Evolutionary conservation across 805 yeast genomes (phyloP).

Genomic region (Kuraishia hungarica): DNA sequence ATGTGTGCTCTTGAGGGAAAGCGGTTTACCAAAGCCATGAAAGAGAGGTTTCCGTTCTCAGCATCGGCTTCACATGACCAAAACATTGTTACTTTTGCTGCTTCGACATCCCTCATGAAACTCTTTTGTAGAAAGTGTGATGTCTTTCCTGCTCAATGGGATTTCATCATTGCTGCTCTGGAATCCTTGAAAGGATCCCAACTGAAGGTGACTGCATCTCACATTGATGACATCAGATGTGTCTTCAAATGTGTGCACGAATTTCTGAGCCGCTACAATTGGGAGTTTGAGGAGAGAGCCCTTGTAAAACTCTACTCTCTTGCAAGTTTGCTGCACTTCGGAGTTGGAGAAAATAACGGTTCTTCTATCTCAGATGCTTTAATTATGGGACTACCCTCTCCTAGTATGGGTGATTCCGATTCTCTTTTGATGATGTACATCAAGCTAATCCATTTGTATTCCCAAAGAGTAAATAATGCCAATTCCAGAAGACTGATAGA

Average conservation of each 20-base stretch:
- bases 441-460: conserved; percentile 17
- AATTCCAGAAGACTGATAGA: conserved; percentile 17
- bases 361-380: neutral
- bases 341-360: neutral
- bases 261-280: conserved; percentile 14
- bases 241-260: conserved; percentile 13
- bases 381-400: conserved; percentile 7
- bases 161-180: conserved; percentile 15
- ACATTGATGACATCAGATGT: conserved; percentile 7
- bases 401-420: conserved; percentile 11
- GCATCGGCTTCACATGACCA: conserved; percentile 3
- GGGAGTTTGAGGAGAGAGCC: conserved; percentile 23
- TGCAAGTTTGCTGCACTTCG: conserved; percentile 7
- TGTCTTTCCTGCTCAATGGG: conserved; percentile 21
- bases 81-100: conserved; percentile 11
- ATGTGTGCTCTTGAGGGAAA: conserved; percentile 18
- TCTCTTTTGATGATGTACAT: conserved; percentile 23
- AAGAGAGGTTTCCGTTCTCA: neutral
- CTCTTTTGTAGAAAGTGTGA: conserved; percentile 6
- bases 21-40: conserved; percentile 10
- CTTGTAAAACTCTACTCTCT: conserved; percentile 9
- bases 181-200: conserved; percentile 6
- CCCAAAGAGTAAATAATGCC: conserved; percentile 9
- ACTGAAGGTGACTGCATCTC: neutral
- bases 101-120: conserved; percentile 17